Conservation (phyloP, 192 early-diverging fungal species). For the Anaeromyces robustus region DNA sequence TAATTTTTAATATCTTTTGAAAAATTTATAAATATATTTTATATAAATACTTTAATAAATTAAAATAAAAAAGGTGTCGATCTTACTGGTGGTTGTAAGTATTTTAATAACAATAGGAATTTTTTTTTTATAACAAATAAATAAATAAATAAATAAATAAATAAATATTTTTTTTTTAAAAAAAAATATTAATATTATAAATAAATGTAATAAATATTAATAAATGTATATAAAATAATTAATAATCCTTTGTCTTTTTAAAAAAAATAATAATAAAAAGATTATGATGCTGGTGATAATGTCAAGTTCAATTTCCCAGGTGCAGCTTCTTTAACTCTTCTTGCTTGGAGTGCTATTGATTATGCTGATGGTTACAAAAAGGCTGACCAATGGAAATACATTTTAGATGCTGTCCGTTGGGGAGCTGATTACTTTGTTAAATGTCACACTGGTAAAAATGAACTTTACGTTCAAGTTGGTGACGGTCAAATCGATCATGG, state of each 20-base stretch:
- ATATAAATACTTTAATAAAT: too few species aligned
- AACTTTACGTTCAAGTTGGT: constrained; percentile 27
- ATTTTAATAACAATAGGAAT: too few species aligned
- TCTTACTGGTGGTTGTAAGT: not conserved
- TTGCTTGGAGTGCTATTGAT: constrained; percentile 33
- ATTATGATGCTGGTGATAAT: constrained; percentile 36
- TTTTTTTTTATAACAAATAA: too few species aligned
- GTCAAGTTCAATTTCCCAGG: constrained; percentile 41
- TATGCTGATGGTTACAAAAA: constrained; percentile 33
- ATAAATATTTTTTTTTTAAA: too few species aligned
- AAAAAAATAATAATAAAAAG: not conserved
- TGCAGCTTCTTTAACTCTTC: constrained; percentile 21
- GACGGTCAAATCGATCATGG: not conserved
- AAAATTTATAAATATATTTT: too few species aligned
- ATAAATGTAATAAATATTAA: too few species aligned
- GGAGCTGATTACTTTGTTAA: constrained; percentile 45
- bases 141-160: too few species aligned
- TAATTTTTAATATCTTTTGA: too few species aligned
- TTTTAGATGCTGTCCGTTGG: constrained; percentile 33
- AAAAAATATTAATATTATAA: too few species aligned
- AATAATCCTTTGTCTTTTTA: too few species aligned
- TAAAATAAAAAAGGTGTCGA: not conserved
- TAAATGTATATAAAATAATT: too few species aligned
- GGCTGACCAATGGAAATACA: constrained; percentile 21
- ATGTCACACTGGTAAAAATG: constrained; percentile 31